These are phyloP conservation scores for Aspergillus sp. DNA, from an alignment of 2,329 filamentous ascomycete genomes.

Conservation along the genomic window DNA sequence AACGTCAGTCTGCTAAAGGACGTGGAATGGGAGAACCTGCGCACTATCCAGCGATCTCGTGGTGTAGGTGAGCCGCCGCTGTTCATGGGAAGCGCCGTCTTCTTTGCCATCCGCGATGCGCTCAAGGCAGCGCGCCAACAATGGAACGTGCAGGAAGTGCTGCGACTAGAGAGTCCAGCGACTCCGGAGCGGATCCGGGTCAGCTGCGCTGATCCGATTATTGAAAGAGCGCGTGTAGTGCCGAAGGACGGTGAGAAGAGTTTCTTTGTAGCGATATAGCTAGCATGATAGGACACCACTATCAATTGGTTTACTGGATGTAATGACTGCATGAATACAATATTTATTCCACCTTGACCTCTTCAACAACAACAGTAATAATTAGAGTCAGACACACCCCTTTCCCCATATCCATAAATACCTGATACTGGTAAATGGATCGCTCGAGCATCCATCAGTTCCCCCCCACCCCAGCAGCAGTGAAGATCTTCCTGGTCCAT, in stretches of 20 bases:
- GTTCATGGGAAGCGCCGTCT: conserved; percentile 56
- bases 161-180: conserved; percentile 52
- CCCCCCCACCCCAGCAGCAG: too few species aligned
- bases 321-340: too few species aligned
- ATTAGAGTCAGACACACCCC: too few species aligned
- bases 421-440: too few species aligned
- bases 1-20: conserved; percentile 66
- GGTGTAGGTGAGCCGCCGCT: conserved; percentile 65
- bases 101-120: conserved; percentile 58
- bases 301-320: too few species aligned
- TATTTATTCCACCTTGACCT: too few species aligned
- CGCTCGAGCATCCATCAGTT: too few species aligned
- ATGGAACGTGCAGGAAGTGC: conserved; percentile 47
- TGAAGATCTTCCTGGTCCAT: too few species aligned
- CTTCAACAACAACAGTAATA: too few species aligned
- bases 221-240: conserved; percentile 54
- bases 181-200: conserved; percentile 54
- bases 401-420: too few species aligned
- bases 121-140: conserved; percentile 54
- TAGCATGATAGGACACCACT: too few species aligned
- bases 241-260: conserved; percentile 56
- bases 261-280: conserved; percentile 46
- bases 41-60: conserved; percentile 57
- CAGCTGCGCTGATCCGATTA: conserved; percentile 49
- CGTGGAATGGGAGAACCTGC: conserved; percentile 55